Evolutionary conservation across 75 land plant genomes (phyloP).

Genomic region (Pinus taeda): DNA sequence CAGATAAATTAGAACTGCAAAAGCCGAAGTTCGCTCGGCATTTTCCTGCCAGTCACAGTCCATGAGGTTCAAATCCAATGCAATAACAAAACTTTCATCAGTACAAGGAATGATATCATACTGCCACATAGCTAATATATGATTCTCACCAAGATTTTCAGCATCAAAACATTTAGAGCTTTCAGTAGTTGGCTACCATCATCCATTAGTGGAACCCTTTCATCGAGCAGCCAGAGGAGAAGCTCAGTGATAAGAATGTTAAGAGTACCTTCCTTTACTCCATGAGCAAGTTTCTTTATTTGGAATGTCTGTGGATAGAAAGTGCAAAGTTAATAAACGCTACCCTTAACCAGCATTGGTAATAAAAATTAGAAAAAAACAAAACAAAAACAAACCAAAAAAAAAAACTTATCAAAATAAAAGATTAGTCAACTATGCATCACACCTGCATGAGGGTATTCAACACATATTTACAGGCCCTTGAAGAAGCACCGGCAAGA

Average conservation of each 20-base stretch:
- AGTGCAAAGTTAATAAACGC: neutral
- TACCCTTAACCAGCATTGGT: neutral
- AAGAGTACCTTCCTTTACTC: slow-evolving; percentile 85
- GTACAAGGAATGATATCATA: neutral
- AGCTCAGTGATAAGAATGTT: slow-evolving; percentile 92
- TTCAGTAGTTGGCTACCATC: slow-evolving; percentile 98
- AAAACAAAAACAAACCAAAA: too few relatives aligned
- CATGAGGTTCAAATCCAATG: neutral
- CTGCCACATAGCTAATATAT: neutral
- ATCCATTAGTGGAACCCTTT: slow-evolving; percentile 93
- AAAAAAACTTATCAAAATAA: neutral
- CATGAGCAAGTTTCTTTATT: slow-evolving; percentile 89
- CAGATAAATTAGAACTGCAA: slow-evolving; percentile 87
- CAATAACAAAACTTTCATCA: neutral
- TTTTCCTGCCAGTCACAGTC: slow-evolving; percentile 70
- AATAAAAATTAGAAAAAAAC: too few relatives aligned
- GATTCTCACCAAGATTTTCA: slow-evolving; percentile 82
- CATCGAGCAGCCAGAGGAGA: slow-evolving; percentile 97
- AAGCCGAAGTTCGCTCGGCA: slow-evolving; percentile 97
- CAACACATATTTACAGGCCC: slow-evolving; percentile 98
- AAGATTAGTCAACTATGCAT: slow-evolving; percentile 4
- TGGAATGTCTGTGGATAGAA: slow-evolving; percentile 80
- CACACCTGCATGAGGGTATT: slow-evolving; percentile 98
- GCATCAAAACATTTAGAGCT: slow-evolving; percentile 96
- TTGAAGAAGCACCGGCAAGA: slow-evolving; percentile 90